Conservation (phyloP, 2,329 filamentous ascomycete genomes). For the Geosmithia flava region DNA sequence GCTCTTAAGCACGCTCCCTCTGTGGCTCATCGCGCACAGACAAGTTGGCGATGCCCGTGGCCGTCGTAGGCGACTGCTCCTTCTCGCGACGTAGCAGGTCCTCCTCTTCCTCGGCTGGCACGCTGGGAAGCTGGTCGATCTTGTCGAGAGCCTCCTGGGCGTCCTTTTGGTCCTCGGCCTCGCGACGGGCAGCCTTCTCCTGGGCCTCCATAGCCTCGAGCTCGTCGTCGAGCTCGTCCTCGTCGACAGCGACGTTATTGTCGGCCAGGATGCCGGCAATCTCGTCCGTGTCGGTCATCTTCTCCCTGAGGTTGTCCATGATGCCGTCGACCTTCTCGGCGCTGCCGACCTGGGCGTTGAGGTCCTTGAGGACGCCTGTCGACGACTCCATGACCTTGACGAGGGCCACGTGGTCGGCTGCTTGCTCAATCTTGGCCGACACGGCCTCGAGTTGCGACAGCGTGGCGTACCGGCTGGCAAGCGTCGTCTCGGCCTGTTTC, state of each 20-base stretch:
- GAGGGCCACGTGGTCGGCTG: slow-evolving; percentile 71
- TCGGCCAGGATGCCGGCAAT: slow-evolving; percentile 67
- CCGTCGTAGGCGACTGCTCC: slow-evolving; percentile 18
- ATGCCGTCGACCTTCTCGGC: slow-evolving; percentile 63
- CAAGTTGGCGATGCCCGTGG: slow-evolving; percentile 22
- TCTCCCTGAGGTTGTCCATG: slow-evolving; percentile 61
- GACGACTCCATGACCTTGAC: slow-evolving; percentile 74
- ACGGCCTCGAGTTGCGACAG: slow-evolving; percentile 75
- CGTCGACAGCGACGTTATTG: slow-evolving; percentile 48
- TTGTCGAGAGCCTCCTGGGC: slow-evolving; percentile 36
- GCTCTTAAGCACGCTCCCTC: neutral
- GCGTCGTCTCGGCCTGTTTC: slow-evolving; percentile 65
- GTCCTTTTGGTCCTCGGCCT: slow-evolving; percentile 30
- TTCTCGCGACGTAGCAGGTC: slow-evolving; percentile 10
- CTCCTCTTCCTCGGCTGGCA: slow-evolving; percentile 21
- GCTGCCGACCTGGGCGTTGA: slow-evolving; percentile 71
- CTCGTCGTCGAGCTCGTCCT: slow-evolving; percentile 78
- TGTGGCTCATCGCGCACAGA: slow-evolving; percentile 8
- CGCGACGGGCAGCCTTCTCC: slow-evolving; percentile 39
- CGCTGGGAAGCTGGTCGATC: slow-evolving; percentile 35
- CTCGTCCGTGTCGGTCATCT: slow-evolving; percentile 76
- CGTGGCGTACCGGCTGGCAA: slow-evolving; percentile 60
- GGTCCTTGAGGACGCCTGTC: slow-evolving; percentile 53
- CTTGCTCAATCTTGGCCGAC: slow-evolving; percentile 72
- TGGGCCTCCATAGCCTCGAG: slow-evolving; percentile 61